A percentile compares a stretch with the other conserved stretches of the same genome.
Conservation (phyloP, 257 asterid genomes). For the Ligustrum vulgare region DNA sequence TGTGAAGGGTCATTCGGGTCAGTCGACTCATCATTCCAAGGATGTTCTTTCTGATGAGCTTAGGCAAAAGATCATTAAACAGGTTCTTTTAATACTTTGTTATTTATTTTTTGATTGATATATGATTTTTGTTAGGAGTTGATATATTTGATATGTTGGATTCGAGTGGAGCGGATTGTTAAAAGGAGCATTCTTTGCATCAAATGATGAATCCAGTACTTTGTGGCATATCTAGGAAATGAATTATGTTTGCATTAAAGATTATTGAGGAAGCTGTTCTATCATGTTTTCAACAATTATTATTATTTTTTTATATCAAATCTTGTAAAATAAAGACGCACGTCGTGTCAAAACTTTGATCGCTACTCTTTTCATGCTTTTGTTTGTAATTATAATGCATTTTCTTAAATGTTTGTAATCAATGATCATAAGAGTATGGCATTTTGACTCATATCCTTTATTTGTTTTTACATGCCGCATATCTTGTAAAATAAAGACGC, state of each 20-base stretch:
- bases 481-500: no score
- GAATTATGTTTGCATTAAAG: background rate
- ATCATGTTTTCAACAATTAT: background rate
- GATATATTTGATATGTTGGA: background rate
- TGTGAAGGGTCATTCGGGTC: constrained; percentile 3
- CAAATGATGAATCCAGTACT: background rate
- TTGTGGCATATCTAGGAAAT: background rate
- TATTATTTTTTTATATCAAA: no score
- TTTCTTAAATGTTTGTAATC: background rate
- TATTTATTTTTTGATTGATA: background rate
- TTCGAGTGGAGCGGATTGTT: background rate
- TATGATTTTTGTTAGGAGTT: background rate
- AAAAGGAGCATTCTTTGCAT: background rate
- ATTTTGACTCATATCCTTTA: no score
- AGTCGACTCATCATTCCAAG: constrained; percentile 31
- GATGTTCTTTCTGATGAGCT: constrained; percentile 64
- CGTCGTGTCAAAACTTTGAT: background rate
- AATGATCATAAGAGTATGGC: background rate
- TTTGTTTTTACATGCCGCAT: no score
- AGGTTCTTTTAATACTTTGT: constrained; percentile 39
- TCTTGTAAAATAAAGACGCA: no score
- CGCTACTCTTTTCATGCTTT: no score
- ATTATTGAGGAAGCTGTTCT: no score
- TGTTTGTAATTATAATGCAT: no score
- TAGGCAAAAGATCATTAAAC: constrained; percentile 76